Conservation (phyloP, 2,329 filamentous ascomycete species). For the Dichotomopilus funicola region DNA sequence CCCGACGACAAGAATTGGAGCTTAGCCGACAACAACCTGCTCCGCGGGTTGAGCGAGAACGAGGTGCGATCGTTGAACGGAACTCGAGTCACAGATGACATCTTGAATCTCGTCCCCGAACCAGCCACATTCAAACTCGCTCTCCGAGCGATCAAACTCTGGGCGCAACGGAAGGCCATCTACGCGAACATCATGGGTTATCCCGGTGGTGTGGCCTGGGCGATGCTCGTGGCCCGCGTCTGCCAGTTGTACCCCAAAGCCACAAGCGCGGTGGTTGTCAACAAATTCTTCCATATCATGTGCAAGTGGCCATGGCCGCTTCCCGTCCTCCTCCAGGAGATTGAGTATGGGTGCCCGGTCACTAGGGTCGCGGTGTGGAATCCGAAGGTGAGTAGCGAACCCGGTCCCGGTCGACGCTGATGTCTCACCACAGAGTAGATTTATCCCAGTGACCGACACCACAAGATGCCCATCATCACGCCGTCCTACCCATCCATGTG, state of each 20-base stretch:
- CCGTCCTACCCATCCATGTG: conserved; percentile 98
- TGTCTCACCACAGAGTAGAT: conserved; percentile 42
- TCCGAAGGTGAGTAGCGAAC: conserved; percentile 57
- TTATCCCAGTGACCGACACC: conserved; percentile 73
- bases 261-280: conserved; percentile 77
- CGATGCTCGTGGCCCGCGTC: conserved; percentile 91
- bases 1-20: conserved; percentile 61
- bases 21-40: conserved; percentile 73
- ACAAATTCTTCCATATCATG: conserved; percentile 93
- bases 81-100: conserved; percentile 89
- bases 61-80: conserved; percentile 89
- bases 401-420: conserved; percentile 2
- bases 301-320: conserved; percentile 88
- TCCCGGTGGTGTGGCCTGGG: conserved; percentile 95
- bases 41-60: conserved; percentile 79
- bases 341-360: conserved; percentile 68
- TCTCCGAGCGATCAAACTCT: conserved; percentile 87
- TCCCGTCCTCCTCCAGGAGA: conserved; percentile 82
- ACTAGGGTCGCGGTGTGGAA: conserved; percentile 84
- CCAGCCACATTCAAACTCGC: conserved; percentile 84
- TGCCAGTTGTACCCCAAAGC: conserved; percentile 96
- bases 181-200: conserved; percentile 97
- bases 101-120: conserved; percentile 81
- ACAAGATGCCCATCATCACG: conserved; percentile 97
- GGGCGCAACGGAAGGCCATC: conserved; percentile 86